Conservation (phyloP, 1,284 basidiomycete genomes). For the Chondrostereum purpureum region DNA sequence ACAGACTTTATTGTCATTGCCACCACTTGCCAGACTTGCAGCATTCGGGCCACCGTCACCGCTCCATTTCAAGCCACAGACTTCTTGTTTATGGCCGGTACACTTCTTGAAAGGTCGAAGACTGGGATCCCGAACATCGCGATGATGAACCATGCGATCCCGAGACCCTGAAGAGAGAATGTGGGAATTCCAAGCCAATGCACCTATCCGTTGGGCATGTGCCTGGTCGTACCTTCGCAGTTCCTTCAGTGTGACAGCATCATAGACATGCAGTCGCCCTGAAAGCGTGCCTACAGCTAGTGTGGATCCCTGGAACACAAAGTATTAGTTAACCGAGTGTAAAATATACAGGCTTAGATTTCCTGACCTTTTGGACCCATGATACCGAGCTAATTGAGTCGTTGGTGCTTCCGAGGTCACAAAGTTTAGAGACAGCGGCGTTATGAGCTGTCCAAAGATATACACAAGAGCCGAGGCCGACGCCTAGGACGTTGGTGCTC, state of each 20-base stretch:
- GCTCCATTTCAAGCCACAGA: constrained; percentile 95
- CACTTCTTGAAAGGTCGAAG: constrained; percentile 73
- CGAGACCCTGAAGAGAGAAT: constrained; percentile 89
- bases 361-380: constrained; percentile 91
- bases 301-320: constrained; percentile 68
- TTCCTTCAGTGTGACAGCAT: constrained; percentile 74
- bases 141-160: constrained; percentile 86
- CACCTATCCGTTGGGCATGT: constrained; percentile 85
- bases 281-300: constrained; percentile 89
- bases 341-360: too few relatives aligned
- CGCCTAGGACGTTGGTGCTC: constrained; percentile 88
- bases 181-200: constrained; percentile 90
- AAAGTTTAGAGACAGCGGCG: constrained; percentile 86
- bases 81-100: constrained; percentile 87
- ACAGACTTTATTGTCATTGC: constrained; percentile 98
- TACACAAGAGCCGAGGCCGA: constrained; percentile 87
- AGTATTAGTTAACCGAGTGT: too few relatives aligned
- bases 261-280: constrained; percentile 91
- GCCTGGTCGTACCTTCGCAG: constrained; percentile 85
- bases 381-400: constrained; percentile 82
- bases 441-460: constrained; percentile 98
- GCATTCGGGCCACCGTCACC: constrained; percentile 46
- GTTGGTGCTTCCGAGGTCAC: constrained; percentile 59
- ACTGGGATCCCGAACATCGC: constrained; percentile 78
- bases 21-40: constrained; percentile 86